A percentile compares a stretch with the other conserved stretches of the same genome.
phyloP scores from a whole-genome alignment of 371 early-diverging fungal genomes.

The Circinella minor region DNA sequence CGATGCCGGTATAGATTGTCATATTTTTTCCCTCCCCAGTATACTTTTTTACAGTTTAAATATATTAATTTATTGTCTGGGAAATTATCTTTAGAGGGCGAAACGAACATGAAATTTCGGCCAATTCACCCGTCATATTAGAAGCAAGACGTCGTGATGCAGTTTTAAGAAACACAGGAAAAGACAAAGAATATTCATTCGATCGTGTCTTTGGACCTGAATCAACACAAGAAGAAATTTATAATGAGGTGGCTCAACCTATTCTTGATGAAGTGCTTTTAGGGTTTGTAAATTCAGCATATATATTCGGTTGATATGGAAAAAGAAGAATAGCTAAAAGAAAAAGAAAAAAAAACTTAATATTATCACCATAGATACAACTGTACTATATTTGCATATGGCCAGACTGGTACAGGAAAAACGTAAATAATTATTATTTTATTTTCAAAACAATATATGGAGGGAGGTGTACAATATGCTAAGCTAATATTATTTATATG shows the following conservation, averaged over 20 bases:
- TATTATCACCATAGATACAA: conserved; percentile 70
- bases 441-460: not conserved
- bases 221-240: conserved; percentile 83
- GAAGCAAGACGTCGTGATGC: conserved; percentile 32
- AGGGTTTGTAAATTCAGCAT: conserved; percentile 30
- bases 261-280: conserved; percentile 77
- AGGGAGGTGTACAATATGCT: too few species aligned
- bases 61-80: too few species aligned
- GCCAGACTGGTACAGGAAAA: conserved; percentile 94
- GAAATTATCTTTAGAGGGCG: conserved; percentile 27
- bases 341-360: not conserved
- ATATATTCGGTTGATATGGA: too few species aligned
- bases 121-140: conserved; percentile 40
- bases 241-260: conserved; percentile 81
- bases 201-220: conserved; percentile 92
- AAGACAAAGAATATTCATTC: conserved; percentile 73
- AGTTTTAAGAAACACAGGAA: conserved; percentile 52
- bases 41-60: too few species aligned
- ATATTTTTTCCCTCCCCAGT: too few species aligned
- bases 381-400: conserved; percentile 97
- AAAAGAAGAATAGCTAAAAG: too few species aligned
- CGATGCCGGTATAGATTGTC: conserved; percentile 63
- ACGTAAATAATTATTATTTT: conserved; percentile 42
- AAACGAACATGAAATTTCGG: conserved; percentile 42
- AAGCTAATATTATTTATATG: too few species aligned